Conservation (phyloP, 306 rosid species). For the Cucumis hystrix region DNA sequence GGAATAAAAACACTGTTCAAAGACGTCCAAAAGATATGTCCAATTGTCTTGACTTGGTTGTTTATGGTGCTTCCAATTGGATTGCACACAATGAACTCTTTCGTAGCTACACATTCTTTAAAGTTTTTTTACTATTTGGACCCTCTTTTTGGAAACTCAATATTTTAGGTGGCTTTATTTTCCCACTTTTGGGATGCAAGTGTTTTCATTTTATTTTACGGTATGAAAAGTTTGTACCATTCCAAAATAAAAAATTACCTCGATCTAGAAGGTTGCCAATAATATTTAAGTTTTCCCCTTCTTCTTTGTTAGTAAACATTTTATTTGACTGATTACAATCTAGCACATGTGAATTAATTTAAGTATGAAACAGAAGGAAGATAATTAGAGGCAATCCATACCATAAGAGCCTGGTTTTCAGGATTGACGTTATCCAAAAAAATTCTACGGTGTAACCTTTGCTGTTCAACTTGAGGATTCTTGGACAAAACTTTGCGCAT, state of each 20-base stretch:
- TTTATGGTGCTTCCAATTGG: neutral
- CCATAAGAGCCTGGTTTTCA: slow-evolving; percentile 91
- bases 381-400: slow-evolving; percentile 12
- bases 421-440: slow-evolving; percentile 63
- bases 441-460: slow-evolving; percentile 91
- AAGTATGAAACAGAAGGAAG: neutral
- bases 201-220: too few species aligned
- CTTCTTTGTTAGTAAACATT: neutral
- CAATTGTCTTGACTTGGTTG: neutral
- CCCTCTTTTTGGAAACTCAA: too few species aligned
- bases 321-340: neutral
- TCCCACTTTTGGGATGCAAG: too few species aligned
- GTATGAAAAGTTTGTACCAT: too few species aligned
- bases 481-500: slow-evolving; percentile 98
- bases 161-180: too few species aligned
- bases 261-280: neutral
- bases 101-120: neutral
- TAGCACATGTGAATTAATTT: neutral
- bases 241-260: neutral
- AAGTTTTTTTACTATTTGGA: neutral
- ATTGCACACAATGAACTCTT: neutral
- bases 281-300: neutral
- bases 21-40: neutral
- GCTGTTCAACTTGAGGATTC: slow-evolving; percentile 98
- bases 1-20: neutral